Base-by-base conservation (phyloP, 352 stramenopile species). In the Pythium plurisporium region DNA sequence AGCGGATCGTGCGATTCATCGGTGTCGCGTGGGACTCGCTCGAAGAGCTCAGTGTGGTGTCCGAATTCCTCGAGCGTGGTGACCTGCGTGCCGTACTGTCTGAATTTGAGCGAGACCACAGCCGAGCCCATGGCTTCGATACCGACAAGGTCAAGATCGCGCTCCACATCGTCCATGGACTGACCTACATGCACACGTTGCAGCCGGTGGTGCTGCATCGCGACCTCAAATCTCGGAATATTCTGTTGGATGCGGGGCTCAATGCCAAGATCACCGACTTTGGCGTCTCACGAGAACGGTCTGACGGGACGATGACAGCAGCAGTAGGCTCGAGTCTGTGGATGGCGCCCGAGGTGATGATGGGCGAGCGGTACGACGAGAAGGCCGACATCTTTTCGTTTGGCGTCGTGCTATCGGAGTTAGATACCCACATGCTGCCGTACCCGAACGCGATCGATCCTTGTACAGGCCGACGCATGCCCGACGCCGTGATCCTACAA, bases 1-100 rank as follows among this genome's bases (percentile, higher is more conserved):
- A 74, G 34, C 76, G 72, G 31, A 82, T 90, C 37, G 75, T 90
- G 3, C 59, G 44, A 15, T 88, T 90, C 33, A 64, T 88, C n/a
- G 80, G 77, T 4, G 77, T 88, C 19, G 77, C 75, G 17, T 90
- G 79, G 76, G 69, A 70, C 20, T 65, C 62, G 30, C 51, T 70
- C 12, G 56, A 45, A 11, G 57, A 66, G 10, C 40, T 71, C 3
- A 61, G 59, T 20, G 46, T 64, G 0, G 55, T 74, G 10, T 52
- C 60, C 2, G 67, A 74, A 25, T 74, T 67, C 41, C 65, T 74
- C 55, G 41, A 11, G 4, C 6, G 31, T 15, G 53, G 53, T 20
- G 53, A 60, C 52, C 31, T 60, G 5, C 41, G 53, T 3, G 33
- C 53, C 12, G 15, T 60, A 6, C 33, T 60, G 0, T 25, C 31